Percentiles rank a stretch among this genome's conserved stretches.
These are phyloP conservation scores for Mycena kentingensis DNA, from an alignment of 768 basidiomycete genomes.

Conservation along the genomic window DNA sequence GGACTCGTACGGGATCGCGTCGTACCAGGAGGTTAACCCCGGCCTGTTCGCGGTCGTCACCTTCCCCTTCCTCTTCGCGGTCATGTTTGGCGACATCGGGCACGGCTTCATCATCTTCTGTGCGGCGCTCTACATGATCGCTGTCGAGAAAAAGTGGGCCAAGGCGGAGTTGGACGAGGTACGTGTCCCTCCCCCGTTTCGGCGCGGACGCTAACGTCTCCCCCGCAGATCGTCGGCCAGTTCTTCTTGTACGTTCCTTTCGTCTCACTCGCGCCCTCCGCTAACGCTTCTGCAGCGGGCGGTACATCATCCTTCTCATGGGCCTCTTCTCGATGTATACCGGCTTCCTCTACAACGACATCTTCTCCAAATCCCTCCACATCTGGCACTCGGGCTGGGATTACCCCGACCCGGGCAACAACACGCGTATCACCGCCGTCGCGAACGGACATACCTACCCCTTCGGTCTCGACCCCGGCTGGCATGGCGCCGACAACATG, in stretches of 20 bases:
- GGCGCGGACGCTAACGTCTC: constrained; percentile 8
- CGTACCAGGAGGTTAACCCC: constrained; percentile 96
- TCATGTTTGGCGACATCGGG: constrained; percentile 99
- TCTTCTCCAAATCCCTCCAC: constrained; percentile 91
- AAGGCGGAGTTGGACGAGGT: constrained; percentile 78
- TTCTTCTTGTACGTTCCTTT: constrained; percentile 83
- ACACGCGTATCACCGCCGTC: constrained; percentile 46
- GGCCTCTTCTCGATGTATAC: constrained; percentile 97
- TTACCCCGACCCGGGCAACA: constrained; percentile 54
- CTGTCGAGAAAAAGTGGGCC: constrained; percentile 78
- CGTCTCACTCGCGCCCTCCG: constrained; percentile 12
- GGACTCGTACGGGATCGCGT: constrained; percentile 94
- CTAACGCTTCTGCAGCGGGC: constrained; percentile 62
- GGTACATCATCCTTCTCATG: constrained; percentile 98
- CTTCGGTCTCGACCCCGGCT: constrained; percentile 92
- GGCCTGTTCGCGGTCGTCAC: constrained; percentile 90
- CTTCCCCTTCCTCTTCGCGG: constrained; percentile 97
- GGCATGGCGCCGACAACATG: constrained; percentile 91
- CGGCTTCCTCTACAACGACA: constrained; percentile 97
- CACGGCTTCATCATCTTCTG: constrained; percentile 84
- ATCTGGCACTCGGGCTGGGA: constrained; percentile 89
- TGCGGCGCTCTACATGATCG: constrained; percentile 82
- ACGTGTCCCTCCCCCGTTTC: constrained; percentile 23
- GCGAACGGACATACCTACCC: constrained; percentile 78
- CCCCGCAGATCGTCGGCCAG: constrained; percentile 68